Percentiles rank a stretch among this genome's conserved stretches.
These are phyloP conservation scores for Rhynchospora tenuis DNA, from an alignment of 176 grass and related monocot genomes.

Conservation along the genomic window DNA sequence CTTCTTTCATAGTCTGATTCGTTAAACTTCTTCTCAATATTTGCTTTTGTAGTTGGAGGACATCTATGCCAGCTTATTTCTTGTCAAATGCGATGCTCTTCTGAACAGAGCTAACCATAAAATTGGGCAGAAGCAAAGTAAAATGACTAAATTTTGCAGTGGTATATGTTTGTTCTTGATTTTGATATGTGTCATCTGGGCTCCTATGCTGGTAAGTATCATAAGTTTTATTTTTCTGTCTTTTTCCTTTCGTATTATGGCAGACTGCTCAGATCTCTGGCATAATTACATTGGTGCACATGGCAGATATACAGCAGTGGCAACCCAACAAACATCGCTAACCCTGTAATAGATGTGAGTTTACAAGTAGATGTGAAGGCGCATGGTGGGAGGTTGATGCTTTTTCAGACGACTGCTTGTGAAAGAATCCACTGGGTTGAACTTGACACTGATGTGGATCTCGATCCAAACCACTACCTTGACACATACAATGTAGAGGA, in stretches of 20 bases:
- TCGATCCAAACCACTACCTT: slow-evolving; percentile 70
- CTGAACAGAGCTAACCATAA: slow-evolving; percentile 69
- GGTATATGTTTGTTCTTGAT: slow-evolving; percentile 98
- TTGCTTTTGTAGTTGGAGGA: slow-evolving; percentile 85
- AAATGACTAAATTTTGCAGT: slow-evolving; percentile 94
- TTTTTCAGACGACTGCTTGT: slow-evolving; percentile 76
- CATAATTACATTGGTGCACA: slow-evolving; percentile 8
- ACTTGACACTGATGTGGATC: slow-evolving; percentile 39
- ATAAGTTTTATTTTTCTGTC: neutral
- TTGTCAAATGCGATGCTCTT: slow-evolving; percentile 93
- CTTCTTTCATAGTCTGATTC: neutral
- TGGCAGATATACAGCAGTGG: slow-evolving; percentile 98
- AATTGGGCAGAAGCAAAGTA: slow-evolving; percentile 84
- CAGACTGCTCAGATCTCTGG: neutral
- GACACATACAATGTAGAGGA: slow-evolving; percentile 81
- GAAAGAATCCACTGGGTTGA: slow-evolving; percentile 75
- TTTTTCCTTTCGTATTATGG: neutral
- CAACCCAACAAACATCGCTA: slow-evolving; percentile 98
- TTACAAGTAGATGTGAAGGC: slow-evolving; percentile 96
- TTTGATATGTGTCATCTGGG: slow-evolving; percentile 98
- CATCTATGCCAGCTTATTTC: slow-evolving; percentile 96
- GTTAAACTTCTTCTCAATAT: neutral
- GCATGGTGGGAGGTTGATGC: slow-evolving; percentile 66
- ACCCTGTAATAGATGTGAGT: slow-evolving; percentile 88
- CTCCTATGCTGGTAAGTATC: slow-evolving; percentile 84